Evolutionary conservation across 441 rosid genomes (phyloP).

Genomic region (Eutrema salsugineum): DNA sequence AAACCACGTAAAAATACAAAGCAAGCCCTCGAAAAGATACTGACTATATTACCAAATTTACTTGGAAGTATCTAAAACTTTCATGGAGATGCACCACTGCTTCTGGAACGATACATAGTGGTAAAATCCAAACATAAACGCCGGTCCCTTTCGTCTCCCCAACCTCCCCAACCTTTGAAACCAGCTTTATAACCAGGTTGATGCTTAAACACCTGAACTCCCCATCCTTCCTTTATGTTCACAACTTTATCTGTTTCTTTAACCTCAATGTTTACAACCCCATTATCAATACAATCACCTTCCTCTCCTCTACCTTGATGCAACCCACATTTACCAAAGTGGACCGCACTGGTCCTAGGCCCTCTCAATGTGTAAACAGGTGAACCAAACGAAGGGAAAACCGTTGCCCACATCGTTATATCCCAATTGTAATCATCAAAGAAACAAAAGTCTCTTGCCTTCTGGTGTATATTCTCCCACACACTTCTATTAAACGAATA

Average conservation of each 20-base stretch:
- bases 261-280: constrained; percentile 51
- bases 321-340: constrained; percentile 97
- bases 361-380: constrained; percentile 86
- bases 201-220: constrained; percentile 44
- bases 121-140: constrained; percentile 77
- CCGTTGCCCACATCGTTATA: constrained; percentile 97
- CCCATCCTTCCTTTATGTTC: constrained; percentile 66
- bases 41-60: not conserved
- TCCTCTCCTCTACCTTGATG: constrained; percentile 78
- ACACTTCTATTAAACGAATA: constrained; percentile 79
- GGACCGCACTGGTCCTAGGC: constrained; percentile 88
- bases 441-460: constrained; percentile 80
- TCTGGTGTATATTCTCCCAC: constrained; percentile 78
- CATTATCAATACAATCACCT: constrained; percentile 74
- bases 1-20: not conserved
- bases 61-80: not conserved
- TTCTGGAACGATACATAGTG: constrained; percentile 46
- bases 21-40: not conserved
- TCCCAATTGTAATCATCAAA: constrained; percentile 98
- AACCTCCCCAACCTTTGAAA: constrained; percentile 99
- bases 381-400: constrained; percentile 84
- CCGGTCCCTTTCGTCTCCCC: constrained; percentile 89
- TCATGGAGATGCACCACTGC: constrained; percentile 22
- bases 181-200: constrained; percentile 96
- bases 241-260: constrained; percentile 56